A percentile compares a stretch with the other conserved stretches of the same genome.
Evolutionary conservation across 192 early-diverging fungal genomes (phyloP).

Genomic region (Coemansia sp.): DNA sequence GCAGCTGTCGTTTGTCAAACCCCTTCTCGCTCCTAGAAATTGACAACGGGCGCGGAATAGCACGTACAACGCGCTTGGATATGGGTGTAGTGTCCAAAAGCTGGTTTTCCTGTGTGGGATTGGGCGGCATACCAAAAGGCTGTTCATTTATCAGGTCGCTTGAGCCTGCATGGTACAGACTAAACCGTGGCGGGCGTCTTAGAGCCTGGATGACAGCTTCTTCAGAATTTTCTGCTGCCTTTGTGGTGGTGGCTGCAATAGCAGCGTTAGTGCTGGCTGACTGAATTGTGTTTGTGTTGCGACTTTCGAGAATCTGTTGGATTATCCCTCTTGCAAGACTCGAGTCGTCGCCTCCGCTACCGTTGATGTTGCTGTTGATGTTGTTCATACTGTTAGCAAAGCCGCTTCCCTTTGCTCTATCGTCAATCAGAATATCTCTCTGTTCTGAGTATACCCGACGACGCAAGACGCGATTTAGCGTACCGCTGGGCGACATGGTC

Average conservation of each 20-base stretch:
- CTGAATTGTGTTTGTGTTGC: constrained; percentile 7
- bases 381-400: too few species aligned
- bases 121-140: neutral
- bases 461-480: constrained; percentile 35
- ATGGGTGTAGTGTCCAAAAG: constrained; percentile 23
- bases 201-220: neutral
- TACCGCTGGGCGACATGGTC: constrained; percentile 45
- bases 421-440: constrained; percentile 8
- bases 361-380: too few species aligned
- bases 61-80: constrained; percentile 18
- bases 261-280: neutral
- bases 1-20: constrained; percentile 36
- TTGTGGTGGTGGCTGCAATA: neutral
- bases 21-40: constrained; percentile 28
- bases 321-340: constrained; percentile 30
- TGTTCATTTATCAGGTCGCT: constrained; percentile 22
- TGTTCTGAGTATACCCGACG: constrained; percentile 13
- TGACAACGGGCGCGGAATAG: constrained; percentile 25
- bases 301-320: constrained; percentile 38
- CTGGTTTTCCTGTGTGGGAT: neutral
- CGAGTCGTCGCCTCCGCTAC: neutral
- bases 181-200: constrained; percentile 1
- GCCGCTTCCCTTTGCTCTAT: too few species aligned
- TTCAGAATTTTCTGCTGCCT: neutral
- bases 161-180: constrained; percentile 3